These are phyloP conservation scores for Cercospora sp. DNA, from an alignment of 2,329 filamentous ascomycete genomes.

Conservation along the genomic window DNA sequence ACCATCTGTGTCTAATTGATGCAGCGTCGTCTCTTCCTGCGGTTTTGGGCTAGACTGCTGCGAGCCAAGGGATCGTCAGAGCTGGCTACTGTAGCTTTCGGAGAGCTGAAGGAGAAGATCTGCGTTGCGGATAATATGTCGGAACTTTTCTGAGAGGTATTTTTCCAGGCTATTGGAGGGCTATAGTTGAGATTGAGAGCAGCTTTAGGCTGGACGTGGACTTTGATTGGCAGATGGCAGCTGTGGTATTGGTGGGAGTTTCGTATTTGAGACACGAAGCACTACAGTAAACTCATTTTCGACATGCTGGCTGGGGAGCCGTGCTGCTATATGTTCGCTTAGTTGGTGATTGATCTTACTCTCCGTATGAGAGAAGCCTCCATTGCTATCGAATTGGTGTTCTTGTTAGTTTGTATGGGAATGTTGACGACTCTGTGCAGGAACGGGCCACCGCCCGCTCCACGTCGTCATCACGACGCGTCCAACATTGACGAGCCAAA, in stretches of 20 bases:
- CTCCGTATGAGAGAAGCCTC: too few species aligned
- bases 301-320: too few species aligned
- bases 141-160: background rate
- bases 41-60: background rate
- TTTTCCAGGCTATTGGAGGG: background rate
- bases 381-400: too few species aligned
- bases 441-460: background rate
- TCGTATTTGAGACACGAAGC: background rate
- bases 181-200: background rate
- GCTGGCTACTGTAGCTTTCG: background rate
- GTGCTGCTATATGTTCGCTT: too few species aligned
- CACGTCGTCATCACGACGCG: background rate
- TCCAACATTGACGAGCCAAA: background rate
- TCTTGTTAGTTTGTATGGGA: too few species aligned
- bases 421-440: background rate
- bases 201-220: background rate
- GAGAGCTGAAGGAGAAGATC: background rate
- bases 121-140: background rate
- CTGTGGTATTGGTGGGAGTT: background rate
- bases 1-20: background rate
- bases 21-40: background rate
- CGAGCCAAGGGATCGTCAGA: background rate
- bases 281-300: too few species aligned
- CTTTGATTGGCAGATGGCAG: too few species aligned
- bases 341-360: too few species aligned